phyloP scores from a whole-genome alignment of 2,329 filamentous ascomycete species.

The Aspergillus neotritici region DNA sequence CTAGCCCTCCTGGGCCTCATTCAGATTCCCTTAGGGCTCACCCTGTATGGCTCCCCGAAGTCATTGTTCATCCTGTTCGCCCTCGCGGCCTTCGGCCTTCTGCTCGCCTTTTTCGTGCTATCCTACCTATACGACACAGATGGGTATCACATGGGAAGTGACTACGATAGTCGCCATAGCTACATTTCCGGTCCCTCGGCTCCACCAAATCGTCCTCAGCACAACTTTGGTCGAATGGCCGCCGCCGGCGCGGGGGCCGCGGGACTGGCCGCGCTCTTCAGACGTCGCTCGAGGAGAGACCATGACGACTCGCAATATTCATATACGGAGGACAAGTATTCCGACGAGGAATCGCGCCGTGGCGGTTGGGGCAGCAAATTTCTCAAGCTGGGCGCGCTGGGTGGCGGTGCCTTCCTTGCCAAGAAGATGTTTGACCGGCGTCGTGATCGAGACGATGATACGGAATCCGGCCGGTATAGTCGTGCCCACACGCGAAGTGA shows the following conservation, averaged over 20 bases:
- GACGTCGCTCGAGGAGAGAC: conserved; percentile 36
- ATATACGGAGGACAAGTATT: conserved; percentile 62
- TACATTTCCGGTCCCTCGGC: conserved; percentile 49
- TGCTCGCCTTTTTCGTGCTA: conserved; percentile 73
- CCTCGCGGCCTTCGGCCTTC: conserved; percentile 65
- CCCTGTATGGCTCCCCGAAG: conserved; percentile 84
- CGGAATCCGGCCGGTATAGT: conserved; percentile 49
- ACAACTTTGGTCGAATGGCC: conserved; percentile 45
- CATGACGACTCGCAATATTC: conserved; percentile 50
- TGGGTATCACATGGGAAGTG: conserved; percentile 46
- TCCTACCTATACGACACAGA: conserved; percentile 60
- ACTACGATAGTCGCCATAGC: conserved; percentile 55
- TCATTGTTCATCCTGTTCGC: conserved; percentile 80
- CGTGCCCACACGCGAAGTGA: conserved; percentile 47
- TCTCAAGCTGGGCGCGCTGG: conserved; percentile 54
- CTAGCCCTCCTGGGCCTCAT: conserved; percentile 76
- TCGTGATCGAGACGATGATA: conserved; percentile 49
- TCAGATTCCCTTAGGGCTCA: conserved; percentile 83
- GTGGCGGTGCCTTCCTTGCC: conserved; percentile 59
- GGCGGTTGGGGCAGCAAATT: conserved; percentile 59
- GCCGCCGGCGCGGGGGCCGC: conserved; percentile 54
- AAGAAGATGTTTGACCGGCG: conserved; percentile 55
- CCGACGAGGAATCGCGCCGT: conserved; percentile 44
- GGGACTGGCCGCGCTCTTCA: conserved; percentile 51
- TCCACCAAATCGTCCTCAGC: conserved; percentile 40